Evolutionary conservation across 225 moss, liverwort and hornwort species (phyloP).

Genomic region (Polytrichum commune): DNA sequence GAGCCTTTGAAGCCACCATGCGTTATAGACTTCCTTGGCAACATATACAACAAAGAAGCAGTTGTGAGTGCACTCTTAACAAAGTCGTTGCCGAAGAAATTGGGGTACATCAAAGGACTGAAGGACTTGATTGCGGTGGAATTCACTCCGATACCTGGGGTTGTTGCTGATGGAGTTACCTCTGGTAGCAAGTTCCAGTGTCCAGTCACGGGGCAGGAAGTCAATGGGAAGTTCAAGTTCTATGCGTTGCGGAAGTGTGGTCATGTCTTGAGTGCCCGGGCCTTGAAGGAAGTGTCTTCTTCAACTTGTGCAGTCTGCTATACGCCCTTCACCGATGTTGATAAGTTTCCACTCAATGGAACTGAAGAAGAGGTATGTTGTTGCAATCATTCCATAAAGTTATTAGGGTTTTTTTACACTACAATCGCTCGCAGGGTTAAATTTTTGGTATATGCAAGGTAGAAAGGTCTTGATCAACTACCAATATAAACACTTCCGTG

Average conservation of each 20-base stretch:
- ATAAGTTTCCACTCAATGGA: constrained; percentile 84
- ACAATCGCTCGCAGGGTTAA: not conserved
- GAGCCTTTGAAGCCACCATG: constrained; percentile 93
- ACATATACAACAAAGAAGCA: constrained; percentile 90
- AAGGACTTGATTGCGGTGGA: constrained; percentile 81
- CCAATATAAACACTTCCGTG: no score
- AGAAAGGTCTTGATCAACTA: no score
- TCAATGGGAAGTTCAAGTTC: constrained; percentile 92
- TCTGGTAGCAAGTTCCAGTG: constrained; percentile 92
- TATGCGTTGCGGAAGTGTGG: constrained; percentile 75
- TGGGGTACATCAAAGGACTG: constrained; percentile 77
- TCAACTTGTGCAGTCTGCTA: constrained; percentile 82
- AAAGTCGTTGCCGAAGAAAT: constrained; percentile 80
- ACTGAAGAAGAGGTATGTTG: constrained; percentile 74
- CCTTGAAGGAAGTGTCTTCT: constrained; percentile 80
- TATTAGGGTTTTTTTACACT: constrained; percentile 12
- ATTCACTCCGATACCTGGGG: constrained; percentile 70
- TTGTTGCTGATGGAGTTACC: constrained; percentile 65
- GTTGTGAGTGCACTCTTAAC: constrained; percentile 80
- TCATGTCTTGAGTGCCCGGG: constrained; percentile 87
- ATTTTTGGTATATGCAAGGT: no score
- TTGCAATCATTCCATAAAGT: no score
- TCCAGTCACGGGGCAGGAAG: constrained; percentile 74
- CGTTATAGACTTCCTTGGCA: constrained; percentile 81
- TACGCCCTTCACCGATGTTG: constrained; percentile 57